These are phyloP conservation scores for Aureobasidium sp. DNA, from an alignment of 2,329 filamentous ascomycete genomes.

Conservation along the genomic window DNA sequence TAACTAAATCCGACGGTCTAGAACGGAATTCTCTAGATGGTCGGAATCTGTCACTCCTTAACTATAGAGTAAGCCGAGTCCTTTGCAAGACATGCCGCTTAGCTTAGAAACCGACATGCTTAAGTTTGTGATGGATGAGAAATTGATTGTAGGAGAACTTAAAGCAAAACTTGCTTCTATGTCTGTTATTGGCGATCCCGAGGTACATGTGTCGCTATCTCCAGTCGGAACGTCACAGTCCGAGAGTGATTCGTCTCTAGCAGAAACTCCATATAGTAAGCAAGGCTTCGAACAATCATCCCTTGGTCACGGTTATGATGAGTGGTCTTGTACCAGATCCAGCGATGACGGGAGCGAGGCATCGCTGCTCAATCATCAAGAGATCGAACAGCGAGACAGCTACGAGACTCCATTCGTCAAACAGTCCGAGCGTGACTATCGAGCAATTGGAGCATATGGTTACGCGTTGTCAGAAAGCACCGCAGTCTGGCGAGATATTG, in stretches of 20 bases:
- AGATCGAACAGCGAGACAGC: neutral
- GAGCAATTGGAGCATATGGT: neutral
- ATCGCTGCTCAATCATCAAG: neutral
- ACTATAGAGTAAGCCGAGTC: neutral
- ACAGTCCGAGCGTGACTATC: neutral
- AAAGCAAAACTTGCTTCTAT: neutral
- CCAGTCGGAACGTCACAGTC: neutral
- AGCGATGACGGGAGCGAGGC: neutral
- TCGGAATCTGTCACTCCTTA: neutral
- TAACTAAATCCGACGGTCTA: neutral
- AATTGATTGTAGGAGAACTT: neutral
- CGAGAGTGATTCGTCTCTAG: neutral
- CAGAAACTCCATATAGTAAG: neutral
- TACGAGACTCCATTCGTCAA: neutral
- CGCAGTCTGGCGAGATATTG: neutral
- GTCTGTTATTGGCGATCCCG: neutral
- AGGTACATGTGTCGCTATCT: neutral
- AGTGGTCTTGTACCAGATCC: neutral
- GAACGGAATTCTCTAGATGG: neutral
- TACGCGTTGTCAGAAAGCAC: neutral
- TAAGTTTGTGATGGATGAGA: neutral
- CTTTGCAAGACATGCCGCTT: neutral
- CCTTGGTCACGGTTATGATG: neutral
- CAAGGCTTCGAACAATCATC: neutral
- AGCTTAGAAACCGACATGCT: neutral